Base-by-base conservation (phyloP, 371 early-diverging fungal species). In the Mucor mucedo region DNA sequence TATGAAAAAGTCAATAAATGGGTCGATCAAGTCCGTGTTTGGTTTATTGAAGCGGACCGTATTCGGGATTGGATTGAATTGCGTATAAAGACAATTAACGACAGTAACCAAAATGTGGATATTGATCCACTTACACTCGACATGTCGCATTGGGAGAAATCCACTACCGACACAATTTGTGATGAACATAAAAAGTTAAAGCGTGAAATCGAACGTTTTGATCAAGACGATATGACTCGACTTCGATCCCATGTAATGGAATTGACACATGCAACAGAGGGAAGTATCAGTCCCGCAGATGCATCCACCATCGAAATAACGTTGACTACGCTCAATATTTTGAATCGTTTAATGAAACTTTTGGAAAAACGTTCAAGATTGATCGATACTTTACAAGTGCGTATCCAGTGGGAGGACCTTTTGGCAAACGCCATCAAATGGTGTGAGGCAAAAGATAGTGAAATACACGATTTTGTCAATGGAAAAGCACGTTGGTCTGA, bases 1-100 rank as follows among this genome's bases (percentile, higher is more conserved):
- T 80, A 77, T 47, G 66, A 71, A 33, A 61, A 56, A 6, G 81
- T 82, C 16, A 68, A 68, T 14, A 69, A 70, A 14, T 81, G 83
- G 80, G 80, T 82, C 3, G 82, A 84, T 53, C 79, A 84, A 64
- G 81, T 84, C 2, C 75, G 82, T 10, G 71, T 79, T 6, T 84
- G 84, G 84, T 79, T 84, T 52, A 72, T 72, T 40, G 83, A 82
- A 61, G 83, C 84, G 16, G 78, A 79, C 27, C 68, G 83, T 5
- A 82, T 84, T 28, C 72, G 78, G 10, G 65, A 64, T 30, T 84
- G 84, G 83, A 80, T 84, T 40, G 78, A 77, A 21, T 62, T 62
- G 33, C 76, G 77, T 27, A 79, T 81, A 27, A 55, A 69, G 2
- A 61, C 66, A 1, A 65, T 84, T n/a, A 52, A 73, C 27, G 65